phyloP scores from a whole-genome alignment of 192 early-diverging fungal genomes.

The Coemansia guatemalensis region DNA sequence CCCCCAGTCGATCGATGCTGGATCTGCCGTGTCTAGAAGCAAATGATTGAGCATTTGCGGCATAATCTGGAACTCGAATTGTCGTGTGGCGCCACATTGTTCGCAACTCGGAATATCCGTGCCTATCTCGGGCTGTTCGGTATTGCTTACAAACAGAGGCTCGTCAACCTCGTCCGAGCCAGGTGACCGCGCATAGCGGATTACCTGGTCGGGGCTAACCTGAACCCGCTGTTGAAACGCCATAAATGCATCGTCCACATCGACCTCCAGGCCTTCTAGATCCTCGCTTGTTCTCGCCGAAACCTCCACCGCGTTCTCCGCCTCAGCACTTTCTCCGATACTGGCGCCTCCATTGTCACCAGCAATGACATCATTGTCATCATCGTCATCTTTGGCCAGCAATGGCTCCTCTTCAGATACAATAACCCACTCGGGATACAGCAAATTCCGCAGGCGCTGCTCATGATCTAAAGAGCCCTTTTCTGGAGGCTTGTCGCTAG shows the following conservation, averaged over 20 bases:
- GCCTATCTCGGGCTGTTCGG: conserved; percentile 55
- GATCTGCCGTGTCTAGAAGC: conserved; percentile 64
- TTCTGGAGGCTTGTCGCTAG: conserved; percentile 20
- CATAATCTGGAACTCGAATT: conserved; percentile 95
- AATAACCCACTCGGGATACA: conserved; percentile 67
- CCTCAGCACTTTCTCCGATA: conserved; percentile 6
- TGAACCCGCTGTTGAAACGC: conserved; percentile 83
- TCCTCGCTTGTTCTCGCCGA: conserved; percentile 19
- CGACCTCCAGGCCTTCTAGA: conserved; percentile 74
- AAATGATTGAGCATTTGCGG: conserved; percentile 86
- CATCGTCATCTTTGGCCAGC: conserved; percentile 50
- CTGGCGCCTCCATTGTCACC: conserved; percentile 13
- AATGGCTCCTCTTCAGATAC: conserved; percentile 64
- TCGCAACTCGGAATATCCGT: conserved; percentile 66
- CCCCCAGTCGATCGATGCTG: conserved; percentile 87
- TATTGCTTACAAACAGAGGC: conserved; percentile 81
- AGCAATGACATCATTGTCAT: conserved; percentile 52
- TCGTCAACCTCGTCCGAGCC: conserved; percentile 41
- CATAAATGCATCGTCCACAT: conserved; percentile 89
- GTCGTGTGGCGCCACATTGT: conserved; percentile 66
- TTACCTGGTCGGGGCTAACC: conserved; percentile 78
- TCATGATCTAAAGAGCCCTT: conserved; percentile 17
- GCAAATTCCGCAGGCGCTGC: conserved; percentile 24
- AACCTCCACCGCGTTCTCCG: conserved; percentile 25
- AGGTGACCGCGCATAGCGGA: conserved; percentile 61